Percentiles rank a stretch among this genome's conserved stretches.
phyloP scores from a whole-genome alignment of 495 filamentous ascomycete species.

The Lentithecium fluviatile region DNA sequence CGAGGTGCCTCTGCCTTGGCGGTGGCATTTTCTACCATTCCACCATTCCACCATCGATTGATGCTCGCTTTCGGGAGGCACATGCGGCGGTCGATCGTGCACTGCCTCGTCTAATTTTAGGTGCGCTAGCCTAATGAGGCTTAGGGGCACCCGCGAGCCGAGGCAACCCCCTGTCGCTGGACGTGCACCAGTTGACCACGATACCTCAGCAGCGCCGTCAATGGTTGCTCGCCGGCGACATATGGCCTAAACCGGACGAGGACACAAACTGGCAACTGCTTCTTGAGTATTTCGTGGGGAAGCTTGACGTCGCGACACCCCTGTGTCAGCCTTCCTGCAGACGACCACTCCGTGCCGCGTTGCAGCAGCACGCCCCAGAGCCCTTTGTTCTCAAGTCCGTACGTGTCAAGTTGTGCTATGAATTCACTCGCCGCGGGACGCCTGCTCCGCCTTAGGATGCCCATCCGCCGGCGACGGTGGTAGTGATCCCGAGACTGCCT shows the following conservation, averaged over 20 bases:
- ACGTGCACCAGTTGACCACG: background rate
- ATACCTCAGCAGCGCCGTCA: background rate
- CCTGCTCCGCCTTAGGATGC: background rate
- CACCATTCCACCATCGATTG: too few species aligned
- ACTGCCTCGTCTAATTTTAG: conserved; percentile 24
- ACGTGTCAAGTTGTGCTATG: conserved; percentile 9
- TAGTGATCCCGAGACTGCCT: background rate
- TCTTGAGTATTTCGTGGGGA: conserved; percentile 11
- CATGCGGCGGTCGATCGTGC: conserved; percentile 19
- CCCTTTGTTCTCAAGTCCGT: background rate
- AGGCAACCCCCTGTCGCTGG: conserved; percentile 8
- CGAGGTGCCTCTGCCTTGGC: conserved; percentile 3
- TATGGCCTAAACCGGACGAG: background rate
- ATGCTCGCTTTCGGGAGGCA: conserved; percentile 1
- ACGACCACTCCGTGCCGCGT: too few species aligned
- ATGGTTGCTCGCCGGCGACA: background rate
- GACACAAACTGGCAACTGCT: conserved; percentile 2
- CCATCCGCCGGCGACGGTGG: background rate
- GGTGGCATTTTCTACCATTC: conserved; percentile 1
- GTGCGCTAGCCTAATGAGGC: background rate
- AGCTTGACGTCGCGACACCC: background rate
- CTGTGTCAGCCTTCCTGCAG: too few species aligned
- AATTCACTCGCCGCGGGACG: background rate
- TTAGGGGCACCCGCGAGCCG: background rate
- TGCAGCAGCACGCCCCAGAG: too few species aligned